Evolutionary conservation across 306 rosid genomes (phyloP).

Genomic region (Cucurbita ficifolia): DNA sequence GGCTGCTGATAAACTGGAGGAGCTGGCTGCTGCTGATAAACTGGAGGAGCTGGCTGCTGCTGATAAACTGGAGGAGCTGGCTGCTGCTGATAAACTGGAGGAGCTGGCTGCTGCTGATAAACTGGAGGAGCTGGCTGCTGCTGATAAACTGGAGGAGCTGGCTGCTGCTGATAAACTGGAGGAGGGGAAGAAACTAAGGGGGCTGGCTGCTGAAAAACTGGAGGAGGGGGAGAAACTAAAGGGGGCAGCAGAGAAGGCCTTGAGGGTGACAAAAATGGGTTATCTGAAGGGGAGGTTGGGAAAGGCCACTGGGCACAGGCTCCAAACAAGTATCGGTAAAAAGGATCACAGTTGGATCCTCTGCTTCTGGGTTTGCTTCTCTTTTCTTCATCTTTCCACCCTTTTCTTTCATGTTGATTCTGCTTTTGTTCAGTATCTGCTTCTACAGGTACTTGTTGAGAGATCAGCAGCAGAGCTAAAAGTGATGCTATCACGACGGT

Average conservation of each 20-base stretch:
- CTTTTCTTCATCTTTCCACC: constrained; percentile 17
- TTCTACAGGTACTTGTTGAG: constrained; percentile 19
- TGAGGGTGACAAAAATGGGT: constrained; percentile 46
- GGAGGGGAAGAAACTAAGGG: constrained; percentile 16
- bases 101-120: no score
- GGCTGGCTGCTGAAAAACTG: constrained; percentile 8
- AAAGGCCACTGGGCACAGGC: constrained; percentile 76
- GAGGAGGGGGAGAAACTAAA: constrained; percentile 26
- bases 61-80: not conserved
- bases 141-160: not conserved
- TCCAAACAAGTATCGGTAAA: constrained; percentile 42
- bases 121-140: not conserved
- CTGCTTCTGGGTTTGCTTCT: constrained; percentile 16
- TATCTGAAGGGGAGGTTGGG: constrained; percentile 37
- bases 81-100: no score
- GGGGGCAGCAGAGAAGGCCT: constrained; percentile 19
- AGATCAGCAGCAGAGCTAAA: constrained; percentile 28
- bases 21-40: no score
- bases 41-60: no score
- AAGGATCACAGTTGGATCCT: constrained; percentile 46
- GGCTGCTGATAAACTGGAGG: not conserved
- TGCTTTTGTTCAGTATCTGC: not conserved
- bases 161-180: not conserved
- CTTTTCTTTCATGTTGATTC: constrained; percentile 2
- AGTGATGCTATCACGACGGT: constrained; percentile 13